Evolutionary conservation across 1,284 basidiomycete species (phyloP), one percentile per base, ranked within the genome.

Genomic region (Sporisorium iseilematis-ciliati): DNA sequence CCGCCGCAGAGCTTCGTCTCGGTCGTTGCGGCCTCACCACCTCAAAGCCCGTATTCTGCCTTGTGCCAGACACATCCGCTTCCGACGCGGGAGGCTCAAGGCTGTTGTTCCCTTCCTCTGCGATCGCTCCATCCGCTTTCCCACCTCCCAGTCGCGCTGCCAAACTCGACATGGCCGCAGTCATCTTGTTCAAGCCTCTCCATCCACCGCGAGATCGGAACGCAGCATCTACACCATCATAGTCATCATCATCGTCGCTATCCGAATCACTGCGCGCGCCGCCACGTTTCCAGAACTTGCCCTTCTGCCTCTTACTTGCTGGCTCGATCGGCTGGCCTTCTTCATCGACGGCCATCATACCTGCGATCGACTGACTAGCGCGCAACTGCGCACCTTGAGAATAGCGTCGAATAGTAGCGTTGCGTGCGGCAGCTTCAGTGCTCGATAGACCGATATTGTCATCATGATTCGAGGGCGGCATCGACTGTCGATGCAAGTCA

Each of bases 171-270:
- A 81, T 65, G 31, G 78, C 78, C 0, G 73, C 76, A 20, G 54
- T 63, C 76, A 81, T 81, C 76, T 76, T 78, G 48, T 66, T 77
- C 38, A 78, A 46, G 8, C 79, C 79, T n/a, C 61, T 59, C 79
- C 79, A 81, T 8, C 67, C 63, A 12, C 76, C 76, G 5, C 66
- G 68, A 18, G 64, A 62, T 23, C 60, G 45, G 58, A 64, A 68
- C 12, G 60, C 50, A 16, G 50, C 60, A 11, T 61, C 46, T 12
- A 18, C 72, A 12, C 43, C 70, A 16, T 67, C 43, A 6, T 53
- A 55, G 26, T 69, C 63, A 21, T 57, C 64, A 26, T 66, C 63
- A 41, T 65, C 59, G 51, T 71, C 69, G 50, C 57, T 66, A 40
- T 68, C 71, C n/a, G 55, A 46, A 33, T 70, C 68, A 51, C 55